Conservation (phyloP, 2,329 filamentous ascomycete genomes). For the Penicillium janthinellum region DNA sequence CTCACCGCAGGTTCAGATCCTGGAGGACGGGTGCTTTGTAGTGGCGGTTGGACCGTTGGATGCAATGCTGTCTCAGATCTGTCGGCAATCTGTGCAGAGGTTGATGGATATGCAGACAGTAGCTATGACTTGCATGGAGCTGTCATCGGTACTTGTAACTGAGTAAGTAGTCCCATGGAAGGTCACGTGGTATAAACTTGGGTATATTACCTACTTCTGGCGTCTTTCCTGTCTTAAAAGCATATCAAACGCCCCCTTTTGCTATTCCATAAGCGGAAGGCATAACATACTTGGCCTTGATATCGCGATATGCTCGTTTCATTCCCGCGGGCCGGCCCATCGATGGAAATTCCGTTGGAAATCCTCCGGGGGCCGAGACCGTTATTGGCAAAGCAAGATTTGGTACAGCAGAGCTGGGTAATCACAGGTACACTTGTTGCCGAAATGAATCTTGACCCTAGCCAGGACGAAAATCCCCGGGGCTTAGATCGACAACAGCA, state of each 20-base stretch:
- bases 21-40: not conserved
- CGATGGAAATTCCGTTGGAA: not conserved
- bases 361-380: constrained; percentile 1
- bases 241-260: not conserved
- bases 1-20: constrained; percentile 6
- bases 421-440: constrained; percentile 12
- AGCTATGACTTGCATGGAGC: not conserved
- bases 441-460: constrained; percentile 23
- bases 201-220: no score
- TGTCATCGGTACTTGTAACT: not conserved
- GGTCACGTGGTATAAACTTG: no score
- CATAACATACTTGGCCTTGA: constrained; percentile 5
- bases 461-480: constrained; percentile 21
- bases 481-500: constrained; percentile 7
- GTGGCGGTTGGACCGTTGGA: constrained; percentile 17
- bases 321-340: not conserved
- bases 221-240: constrained; percentile 1
- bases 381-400: not conserved
- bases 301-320: constrained; percentile 13
- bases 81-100: constrained; percentile 6
- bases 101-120: not conserved
- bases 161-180: no score
- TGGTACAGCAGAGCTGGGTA: not conserved
- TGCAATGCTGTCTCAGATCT: constrained; percentile 28
- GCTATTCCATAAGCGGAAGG: not conserved